A percentile compares a stretch with the other conserved stretches of the same genome.
phyloP scores from a whole-genome alignment of 2,329 filamentous ascomycete genomes.

The Cephalotrichum gorgonifer region DNA sequence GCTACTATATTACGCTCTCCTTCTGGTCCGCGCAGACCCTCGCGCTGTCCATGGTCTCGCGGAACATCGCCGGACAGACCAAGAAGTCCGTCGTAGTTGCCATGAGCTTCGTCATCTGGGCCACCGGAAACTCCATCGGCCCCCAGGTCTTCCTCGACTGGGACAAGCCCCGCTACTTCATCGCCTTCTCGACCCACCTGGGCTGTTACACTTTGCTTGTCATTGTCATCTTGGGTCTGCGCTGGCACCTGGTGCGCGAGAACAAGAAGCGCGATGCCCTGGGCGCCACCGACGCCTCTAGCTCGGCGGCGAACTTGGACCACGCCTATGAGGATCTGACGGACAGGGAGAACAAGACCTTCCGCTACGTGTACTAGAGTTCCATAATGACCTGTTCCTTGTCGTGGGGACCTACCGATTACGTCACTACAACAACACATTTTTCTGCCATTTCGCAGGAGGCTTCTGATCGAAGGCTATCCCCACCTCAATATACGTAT shows the following conservation, averaged over 20 bases:
- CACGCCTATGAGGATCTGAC: conserved; percentile 55
- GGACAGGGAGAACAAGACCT: conserved; percentile 49
- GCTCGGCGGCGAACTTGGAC: conserved; percentile 27
- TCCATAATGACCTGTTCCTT: conserved; percentile 46
- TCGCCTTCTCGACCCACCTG: conserved; percentile 58
- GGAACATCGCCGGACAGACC: conserved; percentile 63
- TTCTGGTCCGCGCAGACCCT: conserved; percentile 69
- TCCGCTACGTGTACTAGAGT: conserved; percentile 53
- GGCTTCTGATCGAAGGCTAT: no score
- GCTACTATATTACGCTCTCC: conserved; percentile 66
- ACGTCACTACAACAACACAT: no score
- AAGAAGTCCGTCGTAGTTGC: conserved; percentile 62
- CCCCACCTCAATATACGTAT: no score
- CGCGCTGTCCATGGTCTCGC: conserved; percentile 54
- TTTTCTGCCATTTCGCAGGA: no score
- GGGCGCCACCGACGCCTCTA: conserved; percentile 27
- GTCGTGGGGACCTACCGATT: no score
- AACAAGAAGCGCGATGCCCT: conserved; percentile 47
- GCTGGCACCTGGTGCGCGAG: conserved; percentile 45
- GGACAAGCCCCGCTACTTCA: conserved; percentile 57
- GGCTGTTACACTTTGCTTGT: conserved; percentile 57
- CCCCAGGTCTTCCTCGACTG: conserved; percentile 53
- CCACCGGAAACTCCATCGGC: conserved; percentile 56
- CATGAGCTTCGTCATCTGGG: conserved; percentile 61
- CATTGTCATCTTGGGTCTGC: conserved; percentile 43